These are phyloP conservation scores for Lolium perenne DNA, from an alignment of 176 grass and related monocot species.

Conservation along the genomic window DNA sequence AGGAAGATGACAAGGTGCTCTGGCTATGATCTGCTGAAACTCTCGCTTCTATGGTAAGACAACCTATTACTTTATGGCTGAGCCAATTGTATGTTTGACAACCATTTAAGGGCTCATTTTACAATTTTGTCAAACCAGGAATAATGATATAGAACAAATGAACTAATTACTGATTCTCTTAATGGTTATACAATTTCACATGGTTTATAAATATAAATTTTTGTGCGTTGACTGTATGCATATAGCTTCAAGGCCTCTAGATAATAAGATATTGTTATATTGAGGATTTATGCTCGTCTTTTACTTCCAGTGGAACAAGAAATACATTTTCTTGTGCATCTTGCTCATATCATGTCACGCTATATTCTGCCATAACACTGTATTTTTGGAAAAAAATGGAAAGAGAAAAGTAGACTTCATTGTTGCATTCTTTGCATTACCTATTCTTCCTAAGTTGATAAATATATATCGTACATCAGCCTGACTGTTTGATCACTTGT, in stretches of 20 bases:
- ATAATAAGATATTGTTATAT: slow-evolving; percentile 4
- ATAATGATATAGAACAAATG: neutral
- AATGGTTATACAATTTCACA: neutral
- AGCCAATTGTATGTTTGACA: neutral
- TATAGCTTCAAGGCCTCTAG: slow-evolving; percentile 20
- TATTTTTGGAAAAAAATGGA: neutral
- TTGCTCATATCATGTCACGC: neutral
- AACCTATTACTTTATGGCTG: neutral
- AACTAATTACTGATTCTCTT: neutral
- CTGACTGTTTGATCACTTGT: slow-evolving; percentile 39
- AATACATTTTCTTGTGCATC: slow-evolving; percentile 17
- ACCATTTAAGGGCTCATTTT: neutral
- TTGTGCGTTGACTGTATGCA: slow-evolving; percentile 6
- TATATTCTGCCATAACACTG: neutral
- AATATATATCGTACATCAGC: neutral
- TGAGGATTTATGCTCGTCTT: neutral
- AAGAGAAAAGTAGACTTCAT: neutral
- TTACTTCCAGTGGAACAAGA: neutral
- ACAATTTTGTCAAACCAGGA: slow-evolving; percentile 6
- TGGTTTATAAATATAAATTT: neutral
- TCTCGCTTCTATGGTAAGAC: slow-evolving; percentile 83
- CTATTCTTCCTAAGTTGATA: neutral
- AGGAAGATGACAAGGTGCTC: slow-evolving; percentile 73
- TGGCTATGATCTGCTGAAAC: slow-evolving; percentile 70
- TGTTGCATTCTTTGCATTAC: neutral